Percentiles rank a stretch among this genome's conserved stretches.
phyloP scores from a whole-genome alignment of 2,329 filamentous ascomycete genomes.

The Trichoderma cornu-damae region DNA sequence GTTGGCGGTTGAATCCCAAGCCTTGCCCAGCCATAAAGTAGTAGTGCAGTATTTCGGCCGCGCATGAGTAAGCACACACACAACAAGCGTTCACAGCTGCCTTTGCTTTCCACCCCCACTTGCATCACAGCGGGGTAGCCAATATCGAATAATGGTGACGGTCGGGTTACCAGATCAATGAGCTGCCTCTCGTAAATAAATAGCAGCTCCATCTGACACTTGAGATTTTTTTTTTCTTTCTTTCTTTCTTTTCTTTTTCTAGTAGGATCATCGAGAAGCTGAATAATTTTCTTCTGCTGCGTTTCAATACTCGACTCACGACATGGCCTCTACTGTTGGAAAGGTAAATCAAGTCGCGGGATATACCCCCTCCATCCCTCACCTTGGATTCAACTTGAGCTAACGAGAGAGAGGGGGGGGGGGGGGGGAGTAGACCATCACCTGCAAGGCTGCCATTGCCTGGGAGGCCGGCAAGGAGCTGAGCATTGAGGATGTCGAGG shows the following conservation, averaged over 20 bases:
- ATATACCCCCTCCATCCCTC: slow-evolving; percentile 27
- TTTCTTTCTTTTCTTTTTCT: no score
- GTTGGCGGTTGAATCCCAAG: slow-evolving; percentile 7
- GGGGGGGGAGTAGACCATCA: slow-evolving; percentile 80
- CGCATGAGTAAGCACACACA: neutral
- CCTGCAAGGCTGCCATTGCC: slow-evolving; percentile 94
- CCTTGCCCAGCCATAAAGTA: neutral
- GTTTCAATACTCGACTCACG: neutral
- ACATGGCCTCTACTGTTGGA: slow-evolving; percentile 48
- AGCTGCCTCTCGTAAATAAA: neutral
- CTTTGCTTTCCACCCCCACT: neutral
- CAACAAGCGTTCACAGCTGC: neutral
- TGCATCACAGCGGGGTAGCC: slow-evolving; percentile 13
- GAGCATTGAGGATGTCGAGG: slow-evolving; percentile 86
- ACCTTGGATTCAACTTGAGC: slow-evolving; percentile 19
- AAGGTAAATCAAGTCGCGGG: slow-evolving; percentile 39
- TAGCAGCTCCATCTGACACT: slow-evolving; percentile 2
- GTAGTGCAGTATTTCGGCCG: no score
- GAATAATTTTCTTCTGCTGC: neutral
- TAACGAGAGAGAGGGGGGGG: neutral
- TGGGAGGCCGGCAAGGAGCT: slow-evolving; percentile 94
- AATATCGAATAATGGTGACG: neutral
- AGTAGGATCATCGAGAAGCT: neutral
- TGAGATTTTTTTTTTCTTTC: neutral
- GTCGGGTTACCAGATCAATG: neutral